Evolutionary conservation across 1,139 yeast species (phyloP), one percentile per base, ranked within the genome.

Genomic region (Dujonia santamariae): DNA sequence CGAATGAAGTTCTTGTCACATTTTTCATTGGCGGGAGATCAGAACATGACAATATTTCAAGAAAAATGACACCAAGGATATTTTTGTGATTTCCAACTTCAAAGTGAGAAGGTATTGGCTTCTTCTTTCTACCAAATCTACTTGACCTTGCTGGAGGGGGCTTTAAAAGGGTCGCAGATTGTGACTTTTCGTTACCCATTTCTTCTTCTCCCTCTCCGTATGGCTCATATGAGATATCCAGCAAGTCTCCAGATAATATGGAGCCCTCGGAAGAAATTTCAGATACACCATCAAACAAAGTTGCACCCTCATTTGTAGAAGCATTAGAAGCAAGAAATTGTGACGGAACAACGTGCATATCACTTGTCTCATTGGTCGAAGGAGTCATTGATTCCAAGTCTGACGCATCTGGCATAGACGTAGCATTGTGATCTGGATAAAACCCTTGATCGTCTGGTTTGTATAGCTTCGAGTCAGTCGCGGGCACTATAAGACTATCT

Each of bases 41-140:
- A 1, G 75, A 65, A 17, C 90, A 87, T 1, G 84, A 75, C 3
- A 79, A 73, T 17, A 90, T 76, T 44, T 90, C 95, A 32, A 90
- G 54, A 47, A 84, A 85, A 6, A 84, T 61, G 9, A 90, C 85
- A 1, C 97, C 97, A 17, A 66, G 56, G 1, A 80, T 78, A 18
- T 67, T 63, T 14, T 78, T 54, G n/a, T n/a, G n/a, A 37, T 63
- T 62, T 13, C 56, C 49, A 46, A 67, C 43, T 30, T 61, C 63
- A 37, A 65, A 67, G 12, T 20, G 20, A 16, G 21, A 7, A 13
- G 32, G 9, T 11, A 18, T 7, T 13, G 4, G n/a, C 30, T 27
- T 27, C 27, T 25, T 25, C 21, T 51, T 53, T 9, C 42, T 38
- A 9, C 42, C 40, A 9, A 19, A 36, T 20, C 25, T 38, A 32